These are phyloP conservation scores for Ogataea wickerhamii DNA, from an alignment of 805 yeast genomes.

Conservation along the genomic window DNA sequence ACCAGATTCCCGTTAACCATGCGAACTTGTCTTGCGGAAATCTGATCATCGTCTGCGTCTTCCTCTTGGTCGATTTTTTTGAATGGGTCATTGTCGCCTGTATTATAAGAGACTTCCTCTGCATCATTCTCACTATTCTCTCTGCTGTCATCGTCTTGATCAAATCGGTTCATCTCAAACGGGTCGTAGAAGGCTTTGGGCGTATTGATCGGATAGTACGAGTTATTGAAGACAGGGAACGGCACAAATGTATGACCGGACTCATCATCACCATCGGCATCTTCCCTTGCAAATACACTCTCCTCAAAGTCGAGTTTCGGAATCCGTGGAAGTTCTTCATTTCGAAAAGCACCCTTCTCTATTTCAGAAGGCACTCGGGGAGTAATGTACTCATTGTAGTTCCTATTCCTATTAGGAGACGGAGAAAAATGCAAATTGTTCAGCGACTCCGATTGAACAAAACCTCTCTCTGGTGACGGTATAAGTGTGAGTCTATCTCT, in stretches of 20 bases:
- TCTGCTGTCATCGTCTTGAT: slow-evolving; percentile 19
- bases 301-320: slow-evolving; percentile 7
- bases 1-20: slow-evolving; percentile 76
- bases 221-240: slow-evolving; percentile 31
- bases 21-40: slow-evolving; percentile 40
- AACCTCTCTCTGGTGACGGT: slow-evolving; percentile 17
- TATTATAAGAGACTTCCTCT: slow-evolving; percentile 7
- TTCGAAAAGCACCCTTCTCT: slow-evolving; percentile 7
- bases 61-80: slow-evolving; percentile 15
- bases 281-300: slow-evolving; percentile 24
- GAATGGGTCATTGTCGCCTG: slow-evolving; percentile 13
- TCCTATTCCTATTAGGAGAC: slow-evolving; percentile 16
- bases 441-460: slow-evolving; percentile 20
- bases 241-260: slow-evolving; percentile 30
- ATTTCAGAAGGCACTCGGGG: slow-evolving; percentile 13
- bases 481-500: slow-evolving; percentile 7
- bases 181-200: slow-evolving; percentile 30
- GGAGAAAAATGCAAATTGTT: slow-evolving; percentile 18
- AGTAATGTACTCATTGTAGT: not conserved
- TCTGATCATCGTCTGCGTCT: slow-evolving; percentile 10
- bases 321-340: not conserved
- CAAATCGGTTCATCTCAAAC: slow-evolving; percentile 25
- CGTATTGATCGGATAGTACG: slow-evolving; percentile 33
- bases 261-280: slow-evolving; percentile 25
- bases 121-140: slow-evolving; percentile 11